These are phyloP conservation scores for Saitoella complicata DNA, from an alignment of 805 yeast species.

Conservation along the genomic window DNA sequence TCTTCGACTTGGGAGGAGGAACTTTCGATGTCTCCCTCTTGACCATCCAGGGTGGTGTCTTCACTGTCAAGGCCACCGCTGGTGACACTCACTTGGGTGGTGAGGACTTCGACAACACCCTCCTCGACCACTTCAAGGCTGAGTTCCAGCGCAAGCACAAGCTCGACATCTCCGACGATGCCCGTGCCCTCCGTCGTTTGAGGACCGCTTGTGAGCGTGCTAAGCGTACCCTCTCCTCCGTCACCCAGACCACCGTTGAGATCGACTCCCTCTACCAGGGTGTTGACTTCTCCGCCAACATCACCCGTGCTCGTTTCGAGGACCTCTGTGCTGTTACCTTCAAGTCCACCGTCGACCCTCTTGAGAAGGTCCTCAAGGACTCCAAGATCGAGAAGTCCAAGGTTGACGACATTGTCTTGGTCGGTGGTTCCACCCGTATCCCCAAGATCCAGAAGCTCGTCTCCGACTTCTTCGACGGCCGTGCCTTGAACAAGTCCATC, in stretches of 20 bases:
- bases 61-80: constrained; percentile 93
- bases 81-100: constrained; percentile 99
- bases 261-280: constrained; percentile 91
- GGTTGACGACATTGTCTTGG: constrained; percentile 88
- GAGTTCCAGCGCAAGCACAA: constrained; percentile 95
- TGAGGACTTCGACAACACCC: constrained; percentile 96
- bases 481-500: constrained; percentile 89
- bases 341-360: constrained; percentile 88
- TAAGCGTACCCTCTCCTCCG: constrained; percentile 93
- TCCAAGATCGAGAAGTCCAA: constrained; percentile 68
- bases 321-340: constrained; percentile 83
- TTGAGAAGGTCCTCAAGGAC: constrained; percentile 88
- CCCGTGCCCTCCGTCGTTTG: constrained; percentile 94
- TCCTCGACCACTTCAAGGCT: constrained; percentile 78
- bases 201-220: constrained; percentile 99
- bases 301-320: constrained; percentile 97
- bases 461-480: constrained; percentile 91
- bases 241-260: constrained; percentile 90
- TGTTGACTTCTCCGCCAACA: constrained; percentile 83
- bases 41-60: constrained; percentile 88
- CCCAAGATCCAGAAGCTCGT: constrained; percentile 94
- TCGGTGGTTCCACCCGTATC: constrained; percentile 98
- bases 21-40: constrained; percentile 90
- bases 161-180: constrained; percentile 73
- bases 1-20: constrained; percentile 96